Base-by-base conservation (phyloP, 2,329 filamentous ascomycete genomes). In the Claviceps africana region DNA sequence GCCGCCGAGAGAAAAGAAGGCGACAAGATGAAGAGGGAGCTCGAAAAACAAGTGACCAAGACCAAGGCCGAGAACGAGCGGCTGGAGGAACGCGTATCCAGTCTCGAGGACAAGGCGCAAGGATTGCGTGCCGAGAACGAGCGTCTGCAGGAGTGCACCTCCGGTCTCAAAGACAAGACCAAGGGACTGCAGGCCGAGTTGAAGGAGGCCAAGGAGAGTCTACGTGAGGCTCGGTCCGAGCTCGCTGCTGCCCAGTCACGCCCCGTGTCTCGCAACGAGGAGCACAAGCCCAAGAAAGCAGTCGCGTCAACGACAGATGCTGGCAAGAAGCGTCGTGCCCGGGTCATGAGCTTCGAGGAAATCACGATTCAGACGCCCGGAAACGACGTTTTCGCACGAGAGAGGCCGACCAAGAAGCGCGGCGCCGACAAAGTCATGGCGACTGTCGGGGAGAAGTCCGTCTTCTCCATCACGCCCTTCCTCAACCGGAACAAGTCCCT, bases 401-500 rank as follows among this genome's bases (percentile, higher is more conserved):
- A 70, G 56, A 70, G 70, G 43, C 64, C 65, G 35, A 59, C 68
- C 54, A 85, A 83, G 66, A 83, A 81, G 63, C 71, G 74, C 52
- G 75, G 72, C 47, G 65, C 72, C 30, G 77, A 81, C 1, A 70
- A 51, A 21, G 49, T 46, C 21, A 39, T 81, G 52, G 59, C 68
- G 1, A 51, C 62, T 13, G 72, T 86, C 5, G 88, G 86, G 31
- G 88, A 95, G 62, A 96, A 95, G 67, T 96, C 90, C 0, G 83
- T 78, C 2, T 96, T 97, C 67, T 95, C 89, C 4, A 88, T 96
- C 57, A 97, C 91, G 0, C 91, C 91, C 0, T 96, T 95, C 72
- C 74, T 97, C 55, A 95, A 90, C 66, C 81, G 84, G 49, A 83
- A 80, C 28, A 81, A 76, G 66, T 73, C 73, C 56, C 70, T 83